Percentiles rank a stretch among this genome's conserved stretches.
Conservation (phyloP, 495 filamentous ascomycete species). For the Penicillium canariense region DNA sequence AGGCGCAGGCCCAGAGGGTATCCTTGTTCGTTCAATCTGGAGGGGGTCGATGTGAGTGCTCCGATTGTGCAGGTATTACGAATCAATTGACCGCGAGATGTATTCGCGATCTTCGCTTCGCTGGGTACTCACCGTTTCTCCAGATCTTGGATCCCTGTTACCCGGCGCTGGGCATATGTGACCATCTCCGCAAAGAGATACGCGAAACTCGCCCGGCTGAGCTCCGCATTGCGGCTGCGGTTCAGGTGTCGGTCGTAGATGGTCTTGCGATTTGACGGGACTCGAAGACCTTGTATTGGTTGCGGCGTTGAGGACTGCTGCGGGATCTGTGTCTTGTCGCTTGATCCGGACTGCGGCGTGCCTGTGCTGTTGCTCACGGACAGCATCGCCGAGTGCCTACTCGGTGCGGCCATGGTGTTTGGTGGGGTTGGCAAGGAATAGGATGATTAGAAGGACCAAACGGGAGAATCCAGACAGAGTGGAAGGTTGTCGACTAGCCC, state of each 20-base stretch:
- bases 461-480: neutral
- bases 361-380: constrained; percentile 33
- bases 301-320: constrained; percentile 37
- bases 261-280: constrained; percentile 92
- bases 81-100: constrained; percentile 1
- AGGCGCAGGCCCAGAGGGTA: constrained; percentile 92
- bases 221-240: constrained; percentile 78
- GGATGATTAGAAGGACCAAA: neutral
- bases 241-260: constrained; percentile 97
- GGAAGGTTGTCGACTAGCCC: neutral
- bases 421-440: neutral
- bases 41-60: neutral
- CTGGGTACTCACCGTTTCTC: constrained; percentile 71
- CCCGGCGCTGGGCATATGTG: constrained; percentile 84
- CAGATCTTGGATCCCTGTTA: constrained; percentile 88
- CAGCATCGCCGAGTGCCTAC: constrained; percentile 39
- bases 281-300: constrained; percentile 68
- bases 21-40: constrained; percentile 87
- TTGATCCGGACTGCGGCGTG: constrained; percentile 21
- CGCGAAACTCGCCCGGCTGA: constrained; percentile 89
- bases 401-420: constrained; percentile 35
- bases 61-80: neutral
- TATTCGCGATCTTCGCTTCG: neutral
- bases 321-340: constrained; percentile 28
- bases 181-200: constrained; percentile 98